Evolutionary conservation across 257 asterid genomes (phyloP).

Genomic region (Verbena officinalis): DNA sequence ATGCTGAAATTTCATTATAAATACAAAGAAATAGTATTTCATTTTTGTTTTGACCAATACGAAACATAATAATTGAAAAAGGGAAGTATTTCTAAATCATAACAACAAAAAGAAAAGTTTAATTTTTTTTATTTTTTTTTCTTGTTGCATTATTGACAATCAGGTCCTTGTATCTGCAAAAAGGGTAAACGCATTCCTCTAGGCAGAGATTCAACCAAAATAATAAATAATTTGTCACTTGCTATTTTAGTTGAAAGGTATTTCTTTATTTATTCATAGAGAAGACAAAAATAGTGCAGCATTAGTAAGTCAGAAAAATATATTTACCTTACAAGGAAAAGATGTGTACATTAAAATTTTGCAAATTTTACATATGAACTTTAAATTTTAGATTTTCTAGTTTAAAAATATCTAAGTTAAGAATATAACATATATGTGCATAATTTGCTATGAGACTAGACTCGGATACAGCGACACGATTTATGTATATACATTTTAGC

Average conservation of each 20-base stretch:
- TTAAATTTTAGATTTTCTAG: not conserved
- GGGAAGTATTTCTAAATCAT: too few relatives aligned
- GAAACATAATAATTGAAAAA: too few relatives aligned
- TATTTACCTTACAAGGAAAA: not conserved
- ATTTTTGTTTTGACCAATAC: too few relatives aligned
- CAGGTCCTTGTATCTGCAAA: not conserved
- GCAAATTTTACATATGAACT: not conserved
- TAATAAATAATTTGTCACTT: not conserved
- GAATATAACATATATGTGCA: not conserved
- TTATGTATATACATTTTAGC: not conserved
- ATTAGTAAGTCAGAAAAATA: not conserved
- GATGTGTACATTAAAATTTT: not conserved
- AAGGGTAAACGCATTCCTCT: not conserved
- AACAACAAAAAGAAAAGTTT: too few relatives aligned
- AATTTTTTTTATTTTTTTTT: too few relatives aligned
- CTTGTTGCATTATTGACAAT: not conserved
- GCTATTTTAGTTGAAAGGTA: not conserved
- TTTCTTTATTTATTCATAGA: not conserved
- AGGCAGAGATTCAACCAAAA: not conserved
- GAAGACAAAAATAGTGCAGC: not conserved
- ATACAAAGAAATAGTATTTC: slow-evolving; percentile 3
- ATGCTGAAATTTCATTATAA: not conserved
- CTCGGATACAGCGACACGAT: too few relatives aligned
- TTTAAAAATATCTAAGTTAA: not conserved
- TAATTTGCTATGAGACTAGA: too few relatives aligned